Conservation (phyloP, 176 grass and related monocot species). For the Oropetium thomaeum region DNA sequence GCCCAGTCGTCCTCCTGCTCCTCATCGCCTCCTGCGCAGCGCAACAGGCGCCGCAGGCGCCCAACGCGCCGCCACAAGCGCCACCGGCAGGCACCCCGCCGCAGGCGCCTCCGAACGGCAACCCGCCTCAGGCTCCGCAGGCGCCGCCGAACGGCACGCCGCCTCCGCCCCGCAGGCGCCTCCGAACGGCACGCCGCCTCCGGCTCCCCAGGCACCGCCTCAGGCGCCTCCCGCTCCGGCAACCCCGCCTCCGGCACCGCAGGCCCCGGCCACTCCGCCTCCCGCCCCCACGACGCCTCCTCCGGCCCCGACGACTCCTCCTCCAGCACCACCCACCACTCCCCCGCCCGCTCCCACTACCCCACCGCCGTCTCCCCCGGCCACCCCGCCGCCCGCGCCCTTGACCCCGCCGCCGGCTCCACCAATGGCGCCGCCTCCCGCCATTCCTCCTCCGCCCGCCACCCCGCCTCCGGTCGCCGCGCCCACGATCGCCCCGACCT, state of each 20-base stretch:
- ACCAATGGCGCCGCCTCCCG: constrained; percentile 37
- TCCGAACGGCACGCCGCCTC: too few relatives aligned
- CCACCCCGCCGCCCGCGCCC: constrained; percentile 19
- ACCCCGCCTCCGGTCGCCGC: constrained; percentile 26
- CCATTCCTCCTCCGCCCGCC: constrained; percentile 40
- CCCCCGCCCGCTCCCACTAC: constrained; percentile 23
- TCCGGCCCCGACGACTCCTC: constrained; percentile 7
- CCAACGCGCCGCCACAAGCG: constrained; percentile 28
- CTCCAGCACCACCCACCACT: constrained; percentile 13
- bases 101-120: constrained; percentile 33
- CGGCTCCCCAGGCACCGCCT: too few relatives aligned
- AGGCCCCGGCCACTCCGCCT: constrained; percentile 15
- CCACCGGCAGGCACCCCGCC: constrained; percentile 29
- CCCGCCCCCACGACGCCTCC: constrained; percentile 25
- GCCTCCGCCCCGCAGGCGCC: too few relatives aligned
- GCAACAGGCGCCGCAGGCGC: constrained; percentile 45
- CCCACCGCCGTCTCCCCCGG: constrained; percentile 14
- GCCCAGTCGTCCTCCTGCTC: constrained; percentile 29
- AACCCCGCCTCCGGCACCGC: constrained; percentile 30
- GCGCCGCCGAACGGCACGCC: too few relatives aligned
- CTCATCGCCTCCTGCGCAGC: constrained; percentile 59
- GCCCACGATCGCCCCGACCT: constrained; percentile 17
- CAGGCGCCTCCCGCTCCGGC: too few relatives aligned
- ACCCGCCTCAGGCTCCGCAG: too few relatives aligned
- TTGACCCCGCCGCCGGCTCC: constrained; percentile 39